phyloP scores from a whole-genome alignment of 2,329 filamentous ascomycete species.

The Bisporella sp. region DNA sequence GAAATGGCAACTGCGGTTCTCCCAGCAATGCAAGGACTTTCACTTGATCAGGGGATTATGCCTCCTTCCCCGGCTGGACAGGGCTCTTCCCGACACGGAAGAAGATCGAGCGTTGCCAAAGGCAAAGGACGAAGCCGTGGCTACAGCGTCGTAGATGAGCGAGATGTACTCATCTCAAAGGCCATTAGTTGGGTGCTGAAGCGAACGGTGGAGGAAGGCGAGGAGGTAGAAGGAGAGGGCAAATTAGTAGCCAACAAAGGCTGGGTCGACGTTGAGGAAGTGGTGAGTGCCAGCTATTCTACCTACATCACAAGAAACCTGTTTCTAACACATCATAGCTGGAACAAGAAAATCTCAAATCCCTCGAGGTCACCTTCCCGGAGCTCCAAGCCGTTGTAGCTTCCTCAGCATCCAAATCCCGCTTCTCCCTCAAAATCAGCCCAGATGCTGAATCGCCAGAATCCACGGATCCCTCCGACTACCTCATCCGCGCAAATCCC shows the following conservation, averaged over 20 bases:
- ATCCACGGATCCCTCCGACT: slow-evolving; percentile 24
- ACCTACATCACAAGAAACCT: neutral
- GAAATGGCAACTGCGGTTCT: slow-evolving; percentile 26
- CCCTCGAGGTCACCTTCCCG: slow-evolving; percentile 29
- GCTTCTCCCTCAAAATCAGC: slow-evolving; percentile 30
- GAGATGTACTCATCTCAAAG: slow-evolving; percentile 34
- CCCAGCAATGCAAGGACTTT: slow-evolving; percentile 19
- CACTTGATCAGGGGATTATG: slow-evolving; percentile 25
- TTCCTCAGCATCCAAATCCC: slow-evolving; percentile 29
- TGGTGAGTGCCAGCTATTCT: slow-evolving; percentile 27
- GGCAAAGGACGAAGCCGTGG: slow-evolving; percentile 28
- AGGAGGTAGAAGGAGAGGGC: slow-evolving; percentile 32
- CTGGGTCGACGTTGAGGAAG: slow-evolving; percentile 33
- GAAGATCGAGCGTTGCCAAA: slow-evolving; percentile 27
- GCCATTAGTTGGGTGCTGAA: slow-evolving; percentile 36
- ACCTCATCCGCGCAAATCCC: slow-evolving; percentile 30
- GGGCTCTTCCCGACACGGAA: slow-evolving; percentile 24
- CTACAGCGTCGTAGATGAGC: slow-evolving; percentile 36
- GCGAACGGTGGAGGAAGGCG: slow-evolving; percentile 29
- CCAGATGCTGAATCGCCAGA: slow-evolving; percentile 22
- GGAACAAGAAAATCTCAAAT: slow-evolving; percentile 28
- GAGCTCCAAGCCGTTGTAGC: slow-evolving; percentile 31
- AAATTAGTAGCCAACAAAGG: slow-evolving; percentile 33
- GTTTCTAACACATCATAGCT: slow-evolving; percentile 23
- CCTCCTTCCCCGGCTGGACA: slow-evolving; percentile 25